Evolutionary conservation across 2,329 filamentous ascomycete genomes (phyloP), one percentile per base, ranked within the genome.

Genomic region (Piedraia hortae): DNA sequence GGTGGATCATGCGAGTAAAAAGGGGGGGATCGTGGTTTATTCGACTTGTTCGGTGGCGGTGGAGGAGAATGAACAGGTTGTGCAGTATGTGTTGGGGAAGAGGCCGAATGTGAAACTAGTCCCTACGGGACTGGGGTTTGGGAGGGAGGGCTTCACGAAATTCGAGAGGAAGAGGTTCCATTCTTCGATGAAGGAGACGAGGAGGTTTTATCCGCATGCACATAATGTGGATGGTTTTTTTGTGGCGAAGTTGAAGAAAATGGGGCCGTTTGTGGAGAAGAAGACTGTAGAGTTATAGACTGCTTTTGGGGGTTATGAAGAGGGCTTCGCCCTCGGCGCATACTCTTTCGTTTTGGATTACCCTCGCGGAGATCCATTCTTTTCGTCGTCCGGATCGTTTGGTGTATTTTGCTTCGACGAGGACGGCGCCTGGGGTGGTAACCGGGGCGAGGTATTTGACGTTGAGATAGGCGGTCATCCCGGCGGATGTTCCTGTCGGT

Each of bases 201-300:
- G 75, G 31, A 58, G 80, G 25, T 90, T 77, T 53, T 90, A 88
- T 48, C 77, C 78, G 1, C 77, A 90, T 44, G 62, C 71, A 10
- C 77, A 85, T 53, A 90, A 91, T 50, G 78, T 97, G 15, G 85
- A 93, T 44, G 85, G 85, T 31, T 97, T 97, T 65, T 97, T 78
- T 44, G 85, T 97, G 29, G 75, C 78, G 39, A 97, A 97, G 48
- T 72, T 97, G 50, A 80, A 89, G 49, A 97, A 97, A 59, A 63
- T 63, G 9, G 82, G 65, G 0, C 71, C 75, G n/a, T n/a, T n/a
- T n/a, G n/a, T n/a, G n/a, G n/a, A n/a, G n/a, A n/a, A n/a, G n/a
- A n/a, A n/a, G n/a, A n/a, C n/a, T n/a, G n/a, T n/a, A n/a, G n/a
- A n/a, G n/a, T n/a, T n/a, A n/a, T n/a, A 21, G 19, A 9, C 12